Conservation (phyloP, 768 basidiomycete species). For the Hypholoma fasciculare region DNA sequence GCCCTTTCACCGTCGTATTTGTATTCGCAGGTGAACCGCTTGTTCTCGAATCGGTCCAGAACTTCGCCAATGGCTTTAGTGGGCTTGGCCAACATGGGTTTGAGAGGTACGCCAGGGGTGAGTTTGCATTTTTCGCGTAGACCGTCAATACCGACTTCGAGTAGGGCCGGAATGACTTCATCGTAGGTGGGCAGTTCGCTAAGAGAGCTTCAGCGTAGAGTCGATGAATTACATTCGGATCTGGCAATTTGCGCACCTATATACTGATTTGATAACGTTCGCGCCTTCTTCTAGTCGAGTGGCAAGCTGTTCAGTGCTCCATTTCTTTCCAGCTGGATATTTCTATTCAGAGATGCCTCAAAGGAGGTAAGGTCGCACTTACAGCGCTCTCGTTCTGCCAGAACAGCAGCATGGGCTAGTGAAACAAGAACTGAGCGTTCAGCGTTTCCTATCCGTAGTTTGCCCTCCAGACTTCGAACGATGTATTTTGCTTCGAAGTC, state of each 20-base stretch:
- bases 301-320: slow-evolving; percentile 72
- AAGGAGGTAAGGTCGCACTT: slow-evolving; percentile 9
- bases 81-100: slow-evolving; percentile 99
- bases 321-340: slow-evolving; percentile 64
- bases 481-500: slow-evolving; percentile 95
- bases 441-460: slow-evolving; percentile 95
- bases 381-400: slow-evolving; percentile 75
- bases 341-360: neutral
- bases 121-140: slow-evolving; percentile 81
- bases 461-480: slow-evolving; percentile 93
- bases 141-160: slow-evolving; percentile 72
- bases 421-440: slow-evolving; percentile 95
- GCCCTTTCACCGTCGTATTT: slow-evolving; percentile 99
- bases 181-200: slow-evolving; percentile 96
- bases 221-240: slow-evolving; percentile 4
- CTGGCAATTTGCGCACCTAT: slow-evolving; percentile 58
- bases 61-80: slow-evolving; percentile 99
- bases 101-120: slow-evolving; percentile 93
- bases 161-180: slow-evolving; percentile 84
- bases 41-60: slow-evolving; percentile 93
- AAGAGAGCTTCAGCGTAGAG: slow-evolving; percentile 25
- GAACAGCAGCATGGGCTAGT: slow-evolving; percentile 87
- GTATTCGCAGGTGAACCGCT: slow-evolving; percentile 97
- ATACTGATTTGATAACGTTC: slow-evolving; percentile 83
- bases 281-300: slow-evolving; percentile 75